phyloP scores from a whole-genome alignment of 1,284 basidiomycete species.

The Earliella scabrosa region DNA sequence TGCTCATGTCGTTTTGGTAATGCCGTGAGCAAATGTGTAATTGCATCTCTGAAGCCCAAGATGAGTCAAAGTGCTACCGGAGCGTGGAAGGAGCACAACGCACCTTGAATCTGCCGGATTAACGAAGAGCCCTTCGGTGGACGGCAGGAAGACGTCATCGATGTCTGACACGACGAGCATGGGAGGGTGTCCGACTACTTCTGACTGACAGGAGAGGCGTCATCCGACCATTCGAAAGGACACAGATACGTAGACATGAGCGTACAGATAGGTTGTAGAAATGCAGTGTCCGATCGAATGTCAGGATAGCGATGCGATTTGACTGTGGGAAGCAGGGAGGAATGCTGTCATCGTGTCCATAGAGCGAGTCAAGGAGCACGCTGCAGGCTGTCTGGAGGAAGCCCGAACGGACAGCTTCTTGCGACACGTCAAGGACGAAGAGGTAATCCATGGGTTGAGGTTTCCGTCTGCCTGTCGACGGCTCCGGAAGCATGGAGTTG shows the following conservation, averaged over 20 bases:
- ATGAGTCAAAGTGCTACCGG: too few species aligned
- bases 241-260: conserved; percentile 17
- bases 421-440: conserved; percentile 91
- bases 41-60: conserved; percentile 60
- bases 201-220: conserved; percentile 45
- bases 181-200: conserved; percentile 55
- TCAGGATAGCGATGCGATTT: conserved; percentile 77
- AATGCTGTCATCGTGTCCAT: conserved; percentile 50
- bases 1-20: conserved; percentile 72
- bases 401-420: conserved; percentile 73
- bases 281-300: conserved; percentile 85
- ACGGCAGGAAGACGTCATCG: conserved; percentile 90
- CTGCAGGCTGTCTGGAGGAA: conserved; percentile 76
- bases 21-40: conserved; percentile 67
- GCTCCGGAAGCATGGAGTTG: conserved; percentile 50
- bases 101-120: conserved; percentile 77
- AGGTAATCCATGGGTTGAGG: conserved; percentile 80
- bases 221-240: neutral
- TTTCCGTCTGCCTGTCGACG: conserved; percentile 47
- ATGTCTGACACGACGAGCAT: conserved; percentile 91
- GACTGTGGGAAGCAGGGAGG: conserved; percentile 57
- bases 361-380: conserved; percentile 71
- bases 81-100: conserved; percentile 30
- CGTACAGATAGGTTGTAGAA: conserved; percentile 92
- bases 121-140: conserved; percentile 80